These are phyloP conservation scores for Annulohypoxylon maeteangense DNA, from an alignment of 495 filamentous ascomycete species.

Conservation along the genomic window DNA sequence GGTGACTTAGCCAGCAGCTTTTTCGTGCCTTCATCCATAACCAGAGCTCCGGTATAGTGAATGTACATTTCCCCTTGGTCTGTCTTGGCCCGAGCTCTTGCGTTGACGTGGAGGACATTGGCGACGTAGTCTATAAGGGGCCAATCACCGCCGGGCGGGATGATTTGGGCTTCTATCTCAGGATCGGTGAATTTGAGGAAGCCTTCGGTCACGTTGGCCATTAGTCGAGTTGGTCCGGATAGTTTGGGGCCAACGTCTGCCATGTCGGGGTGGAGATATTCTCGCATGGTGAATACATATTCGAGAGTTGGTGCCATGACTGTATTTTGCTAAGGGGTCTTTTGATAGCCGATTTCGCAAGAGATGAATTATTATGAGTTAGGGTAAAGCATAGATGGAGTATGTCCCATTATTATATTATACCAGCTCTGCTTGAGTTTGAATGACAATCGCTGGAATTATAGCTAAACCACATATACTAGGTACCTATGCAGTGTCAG, in stretches of 20 bases:
- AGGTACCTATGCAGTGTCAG: background rate
- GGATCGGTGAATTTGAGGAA: background rate
- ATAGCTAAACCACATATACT: background rate
- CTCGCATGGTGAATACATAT: background rate
- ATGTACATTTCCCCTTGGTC: background rate
- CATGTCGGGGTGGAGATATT: background rate
- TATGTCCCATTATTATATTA: background rate
- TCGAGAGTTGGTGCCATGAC: background rate
- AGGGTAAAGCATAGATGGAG: background rate
- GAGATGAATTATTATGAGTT: background rate
- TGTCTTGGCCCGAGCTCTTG: background rate
- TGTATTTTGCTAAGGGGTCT: background rate
- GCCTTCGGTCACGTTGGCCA: background rate
- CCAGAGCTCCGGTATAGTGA: background rate
- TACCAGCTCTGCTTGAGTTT: background rate
- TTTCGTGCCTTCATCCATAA: background rate
- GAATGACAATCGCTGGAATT: background rate
- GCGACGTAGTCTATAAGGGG: background rate
- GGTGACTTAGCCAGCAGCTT: background rate
- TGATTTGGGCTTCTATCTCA: background rate
- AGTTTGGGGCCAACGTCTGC: background rate
- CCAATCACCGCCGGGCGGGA: background rate
- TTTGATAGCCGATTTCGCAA: background rate
- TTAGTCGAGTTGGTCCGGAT: background rate
- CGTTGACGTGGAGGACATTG: background rate